Base-by-base conservation (phyloP, 2,329 filamentous ascomycete species). In the Cordyceps militaris region DNA sequence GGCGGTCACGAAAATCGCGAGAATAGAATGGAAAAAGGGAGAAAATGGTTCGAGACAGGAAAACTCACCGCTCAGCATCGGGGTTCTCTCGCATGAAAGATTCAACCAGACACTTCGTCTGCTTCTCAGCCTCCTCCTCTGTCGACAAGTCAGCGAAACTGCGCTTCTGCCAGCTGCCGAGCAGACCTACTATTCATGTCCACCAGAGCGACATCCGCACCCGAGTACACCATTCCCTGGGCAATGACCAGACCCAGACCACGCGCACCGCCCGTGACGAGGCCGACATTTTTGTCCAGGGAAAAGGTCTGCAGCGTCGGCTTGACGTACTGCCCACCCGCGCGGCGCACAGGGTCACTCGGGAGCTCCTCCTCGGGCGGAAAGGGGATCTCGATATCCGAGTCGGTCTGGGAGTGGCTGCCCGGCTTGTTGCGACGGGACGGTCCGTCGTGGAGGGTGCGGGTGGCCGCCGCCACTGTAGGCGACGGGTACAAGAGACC, bases 171-270 rank as follows among this genome's bases (percentile, higher is more conserved):
- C 10, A 44, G 11, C 28, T n/a, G 8, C 1, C 2, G 40, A 8
- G 28, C 9, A 5, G 48, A 79, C 84, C 64, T 73, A 93, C 89
- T 88, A 75, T 97, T 96, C 76, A 97, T 78, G 71, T 97, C 93
- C 42, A 97, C 91, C 72, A 97, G 89, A 43, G 93, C 93, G 61
- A 97, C 80, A 71, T 96, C 87, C 10, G 90, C 89, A 54, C 93
- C 93, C 56, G 89, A 94, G 55, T 90, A 86, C 55, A 96, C 88
- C 73, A 96, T 83, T 48, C 89, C 91, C 76, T 96, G 91, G 53
- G 88, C 89, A 88, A 97, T 97, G 65, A 95, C 91, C 61, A 97
- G 77, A 40, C 93, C 93, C 59, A 97, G 74, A 8, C 93, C 93
- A 68, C 92, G 81, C 26, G 93, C 93, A 68, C 92, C 93, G 54